Percentiles rank a stretch among this genome's conserved stretches.
phyloP scores from a whole-genome alignment of 352 stramenopile species.

The Globisporangium megalacanthum region DNA sequence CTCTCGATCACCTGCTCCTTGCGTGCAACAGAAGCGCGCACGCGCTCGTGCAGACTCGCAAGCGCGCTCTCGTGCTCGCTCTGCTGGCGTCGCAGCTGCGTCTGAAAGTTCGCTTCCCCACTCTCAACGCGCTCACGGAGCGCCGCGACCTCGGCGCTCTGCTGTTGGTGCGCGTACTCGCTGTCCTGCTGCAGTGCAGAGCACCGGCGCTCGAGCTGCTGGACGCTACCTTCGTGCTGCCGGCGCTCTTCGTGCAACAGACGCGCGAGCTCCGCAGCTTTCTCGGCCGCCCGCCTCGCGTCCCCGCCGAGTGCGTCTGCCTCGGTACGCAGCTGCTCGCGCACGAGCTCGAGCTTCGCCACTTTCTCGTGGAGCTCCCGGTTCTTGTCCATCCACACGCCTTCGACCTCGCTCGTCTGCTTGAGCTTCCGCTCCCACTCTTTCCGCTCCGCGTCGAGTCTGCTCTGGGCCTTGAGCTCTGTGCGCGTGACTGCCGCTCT shows the following conservation, averaged over 20 bases:
- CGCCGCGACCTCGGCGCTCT: conserved; percentile 30
- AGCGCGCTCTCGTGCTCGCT: conserved; percentile 53
- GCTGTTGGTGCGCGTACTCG: conserved; percentile 36
- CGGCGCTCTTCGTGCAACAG: conserved; percentile 58
- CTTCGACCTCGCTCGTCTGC: conserved; percentile 71
- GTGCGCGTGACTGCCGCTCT: conserved; percentile 42
- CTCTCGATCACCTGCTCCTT: conserved; percentile 66
- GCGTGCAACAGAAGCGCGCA: conserved; percentile 54
- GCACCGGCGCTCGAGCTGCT: conserved; percentile 44
- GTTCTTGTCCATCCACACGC: conserved; percentile 86
- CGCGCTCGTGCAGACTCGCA: conserved; percentile 58
- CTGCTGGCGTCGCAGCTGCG: conserved; percentile 37
- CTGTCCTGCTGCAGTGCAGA: conserved; percentile 32
- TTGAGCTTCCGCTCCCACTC: conserved; percentile 71
- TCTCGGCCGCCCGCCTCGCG: conserved; percentile 37
- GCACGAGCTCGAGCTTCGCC: conserved; percentile 34
- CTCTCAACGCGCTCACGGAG: conserved; percentile 41
- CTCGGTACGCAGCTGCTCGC: conserved; percentile 41
- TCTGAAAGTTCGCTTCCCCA: conserved; percentile 32
- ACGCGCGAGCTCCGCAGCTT: conserved; percentile 41
- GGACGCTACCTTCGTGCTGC: conserved; percentile 31
- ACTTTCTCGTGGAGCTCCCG: conserved; percentile 69
- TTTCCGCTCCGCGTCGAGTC: conserved; percentile 52
- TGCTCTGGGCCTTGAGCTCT: conserved; percentile 38
- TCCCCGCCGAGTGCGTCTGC: conserved; percentile 41